These are phyloP conservation scores for Chaetothyriales sp. DNA, from an alignment of 2,329 filamentous ascomycete species.

Conservation along the genomic window DNA sequence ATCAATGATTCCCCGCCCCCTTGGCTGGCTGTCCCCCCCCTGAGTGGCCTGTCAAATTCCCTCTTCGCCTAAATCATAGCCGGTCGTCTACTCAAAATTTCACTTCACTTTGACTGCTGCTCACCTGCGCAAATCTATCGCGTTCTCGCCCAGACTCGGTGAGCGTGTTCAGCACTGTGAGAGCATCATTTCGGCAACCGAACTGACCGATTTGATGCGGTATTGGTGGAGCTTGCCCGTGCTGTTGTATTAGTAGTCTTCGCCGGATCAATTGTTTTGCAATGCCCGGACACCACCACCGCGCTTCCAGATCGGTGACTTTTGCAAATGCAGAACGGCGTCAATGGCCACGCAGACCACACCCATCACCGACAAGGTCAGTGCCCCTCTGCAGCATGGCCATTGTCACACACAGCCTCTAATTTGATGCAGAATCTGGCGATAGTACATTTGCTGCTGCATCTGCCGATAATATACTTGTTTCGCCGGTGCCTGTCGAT, in stretches of 20 bases:
- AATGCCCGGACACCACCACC: slow-evolving; percentile 12
- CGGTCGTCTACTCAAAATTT: not conserved
- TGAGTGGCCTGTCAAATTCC: slow-evolving; percentile 6
- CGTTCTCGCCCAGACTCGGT: slow-evolving; percentile 32
- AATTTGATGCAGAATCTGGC: not conserved
- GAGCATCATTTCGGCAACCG: slow-evolving; percentile 28
- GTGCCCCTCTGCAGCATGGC: not conserved
- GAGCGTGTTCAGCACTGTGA: slow-evolving; percentile 21
- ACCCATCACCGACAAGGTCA: slow-evolving; percentile 9
- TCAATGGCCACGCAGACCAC: slow-evolving; percentile 8
- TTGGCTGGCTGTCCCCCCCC: slow-evolving; percentile 1
- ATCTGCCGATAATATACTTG: no score
- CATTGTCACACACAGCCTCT: not conserved
- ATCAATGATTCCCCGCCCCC: not conserved
- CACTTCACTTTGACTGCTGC: slow-evolving; percentile 7
- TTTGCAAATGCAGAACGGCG: slow-evolving; percentile 14
- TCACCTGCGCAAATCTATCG: slow-evolving; percentile 27
- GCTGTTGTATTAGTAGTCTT: slow-evolving; percentile 6
- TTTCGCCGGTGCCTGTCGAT: no score
- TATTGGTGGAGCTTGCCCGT: slow-evolving; percentile 22
- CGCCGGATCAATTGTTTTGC: slow-evolving; percentile 14
- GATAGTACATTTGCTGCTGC: not conserved
- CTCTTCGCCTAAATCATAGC: slow-evolving; percentile 7
- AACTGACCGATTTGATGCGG: slow-evolving; percentile 22
- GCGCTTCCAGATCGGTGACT: slow-evolving; percentile 4